Percentiles rank a stretch among this genome's conserved stretches.
phyloP scores from a whole-genome alignment of 2,329 filamentous ascomycete species.

The Cladobotryum protrusum region DNA sequence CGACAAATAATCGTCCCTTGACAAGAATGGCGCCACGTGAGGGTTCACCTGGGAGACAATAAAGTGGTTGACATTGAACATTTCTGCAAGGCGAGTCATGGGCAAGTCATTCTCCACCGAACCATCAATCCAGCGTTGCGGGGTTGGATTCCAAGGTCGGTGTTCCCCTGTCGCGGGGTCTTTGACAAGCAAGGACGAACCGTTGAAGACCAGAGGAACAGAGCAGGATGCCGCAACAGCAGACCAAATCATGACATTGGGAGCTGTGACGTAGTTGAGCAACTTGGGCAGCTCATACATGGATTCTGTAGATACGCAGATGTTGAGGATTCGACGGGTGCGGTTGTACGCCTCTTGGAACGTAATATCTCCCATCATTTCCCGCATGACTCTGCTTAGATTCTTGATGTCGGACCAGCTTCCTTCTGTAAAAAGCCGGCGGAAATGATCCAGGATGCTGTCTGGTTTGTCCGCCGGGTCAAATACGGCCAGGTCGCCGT shows the following conservation, averaged over 20 bases:
- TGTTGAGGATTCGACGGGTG: slow-evolving; percentile 87
- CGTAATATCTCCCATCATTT: slow-evolving; percentile 78
- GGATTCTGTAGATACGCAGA: slow-evolving; percentile 82
- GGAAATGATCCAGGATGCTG: slow-evolving; percentile 60
- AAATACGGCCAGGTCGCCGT: slow-evolving; percentile 78
- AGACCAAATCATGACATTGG: slow-evolving; percentile 94
- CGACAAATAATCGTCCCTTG: slow-evolving; percentile 60
- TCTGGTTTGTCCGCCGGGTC: slow-evolving; percentile 55
- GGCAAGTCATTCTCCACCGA: slow-evolving; percentile 93
- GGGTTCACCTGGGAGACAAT: slow-evolving; percentile 97
- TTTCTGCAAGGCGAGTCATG: slow-evolving; percentile 81
- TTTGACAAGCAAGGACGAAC: slow-evolving; percentile 74
- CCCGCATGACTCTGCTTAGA: slow-evolving; percentile 73
- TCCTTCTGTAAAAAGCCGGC: slow-evolving; percentile 71
- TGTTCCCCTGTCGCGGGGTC: slow-evolving; percentile 73
- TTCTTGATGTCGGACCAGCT: slow-evolving; percentile 81
- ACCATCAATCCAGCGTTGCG: slow-evolving; percentile 86
- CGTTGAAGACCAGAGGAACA: slow-evolving; percentile 78
- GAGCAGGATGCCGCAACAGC: slow-evolving; percentile 95
- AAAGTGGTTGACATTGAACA: slow-evolving; percentile 98
- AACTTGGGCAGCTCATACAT: slow-evolving; percentile 81
- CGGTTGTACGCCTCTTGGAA: slow-evolving; percentile 95
- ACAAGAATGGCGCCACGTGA: slow-evolving; percentile 81
- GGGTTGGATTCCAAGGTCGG: slow-evolving; percentile 77
- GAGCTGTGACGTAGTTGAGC: slow-evolving; percentile 87